phyloP scores from a whole-genome alignment of 1,284 basidiomycete genomes.

The Exsudoporus floridanus region DNA sequence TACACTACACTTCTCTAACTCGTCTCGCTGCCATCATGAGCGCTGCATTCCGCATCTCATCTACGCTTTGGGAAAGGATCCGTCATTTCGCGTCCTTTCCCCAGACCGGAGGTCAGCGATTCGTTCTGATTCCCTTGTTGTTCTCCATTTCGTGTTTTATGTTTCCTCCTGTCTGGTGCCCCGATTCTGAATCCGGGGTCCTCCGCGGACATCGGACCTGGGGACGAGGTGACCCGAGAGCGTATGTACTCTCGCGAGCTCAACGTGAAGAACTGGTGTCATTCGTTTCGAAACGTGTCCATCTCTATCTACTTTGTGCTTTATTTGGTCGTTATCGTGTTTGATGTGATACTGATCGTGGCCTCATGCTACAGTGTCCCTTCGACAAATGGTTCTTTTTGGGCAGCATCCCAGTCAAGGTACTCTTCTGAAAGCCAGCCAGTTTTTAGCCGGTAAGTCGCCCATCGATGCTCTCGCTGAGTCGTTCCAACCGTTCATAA shows the following conservation, averaged over 20 bases:
- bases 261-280: not conserved
- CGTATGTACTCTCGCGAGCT: not conserved
- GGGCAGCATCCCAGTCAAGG: slow-evolving; percentile 33
- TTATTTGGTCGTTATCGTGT: not conserved
- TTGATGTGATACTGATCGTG: slow-evolving; percentile 5
- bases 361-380: slow-evolving; percentile 16
- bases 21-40: slow-evolving; percentile 16
- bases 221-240: not conserved
- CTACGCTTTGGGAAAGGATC: slow-evolving; percentile 86
- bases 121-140: slow-evolving; percentile 63
- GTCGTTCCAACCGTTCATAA: not conserved
- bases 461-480: not conserved
- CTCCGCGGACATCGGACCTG: slow-evolving; percentile 3
- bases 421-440: slow-evolving; percentile 30
- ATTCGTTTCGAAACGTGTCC: not conserved
- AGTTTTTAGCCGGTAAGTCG: slow-evolving; percentile 25
- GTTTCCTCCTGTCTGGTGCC: not conserved
- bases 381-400: slow-evolving; percentile 32
- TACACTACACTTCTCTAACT: not conserved
- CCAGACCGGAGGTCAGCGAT: slow-evolving; percentile 80
- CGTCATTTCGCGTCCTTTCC: slow-evolving; percentile 93
- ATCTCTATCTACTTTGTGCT: not conserved
- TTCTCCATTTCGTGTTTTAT: not conserved
- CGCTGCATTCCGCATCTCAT: slow-evolving; percentile 63
- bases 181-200: not conserved